Conservation (phyloP, 2,329 filamentous ascomycete species). For the Tolypocladium pustulatum region DNA sequence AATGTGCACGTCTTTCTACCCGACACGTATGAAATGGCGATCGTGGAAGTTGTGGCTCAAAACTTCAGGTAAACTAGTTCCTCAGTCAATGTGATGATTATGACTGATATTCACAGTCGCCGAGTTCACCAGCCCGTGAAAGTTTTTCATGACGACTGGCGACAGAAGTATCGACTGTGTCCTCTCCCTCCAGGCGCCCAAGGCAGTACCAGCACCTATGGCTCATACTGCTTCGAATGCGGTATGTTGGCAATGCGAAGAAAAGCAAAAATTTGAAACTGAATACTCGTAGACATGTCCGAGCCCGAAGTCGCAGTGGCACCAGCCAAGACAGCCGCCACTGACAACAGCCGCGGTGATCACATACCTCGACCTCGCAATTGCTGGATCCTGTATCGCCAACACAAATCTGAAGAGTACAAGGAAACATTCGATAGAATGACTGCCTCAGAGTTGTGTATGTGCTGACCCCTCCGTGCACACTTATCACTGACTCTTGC, state of each 20-base stretch:
- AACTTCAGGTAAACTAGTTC: conserved; percentile 14
- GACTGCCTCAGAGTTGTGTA: conserved; percentile 20
- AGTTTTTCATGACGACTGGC: conserved; percentile 12
- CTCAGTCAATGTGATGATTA: neutral
- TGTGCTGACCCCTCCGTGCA: conserved; percentile 2
- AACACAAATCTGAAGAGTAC: conserved; percentile 14
- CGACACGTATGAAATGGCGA: conserved; percentile 7
- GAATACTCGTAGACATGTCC: conserved; percentile 1
- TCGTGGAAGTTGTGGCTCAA: conserved; percentile 10
- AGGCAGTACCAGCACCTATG: conserved; percentile 6
- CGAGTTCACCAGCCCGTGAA: conserved; percentile 14
- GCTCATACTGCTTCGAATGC: conserved; percentile 9
- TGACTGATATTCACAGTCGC: conserved; percentile 7
- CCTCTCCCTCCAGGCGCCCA: conserved; percentile 9
- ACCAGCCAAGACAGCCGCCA: neutral
- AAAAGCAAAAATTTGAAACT: neutral
- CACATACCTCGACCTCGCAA: conserved; percentile 19
- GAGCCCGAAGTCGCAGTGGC: neutral
- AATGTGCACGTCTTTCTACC: conserved; percentile 17
- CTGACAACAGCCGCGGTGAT: neutral
- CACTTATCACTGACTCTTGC: neutral
- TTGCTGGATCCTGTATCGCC: conserved; percentile 22
- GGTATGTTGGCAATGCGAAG: conserved; percentile 5
- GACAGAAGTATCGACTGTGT: conserved; percentile 15
- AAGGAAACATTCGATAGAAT: conserved; percentile 11